Evolutionary conservation across 805 yeast species (phyloP), one percentile per base, ranked within the genome.

Genomic region (Suhomyces sp.): DNA sequence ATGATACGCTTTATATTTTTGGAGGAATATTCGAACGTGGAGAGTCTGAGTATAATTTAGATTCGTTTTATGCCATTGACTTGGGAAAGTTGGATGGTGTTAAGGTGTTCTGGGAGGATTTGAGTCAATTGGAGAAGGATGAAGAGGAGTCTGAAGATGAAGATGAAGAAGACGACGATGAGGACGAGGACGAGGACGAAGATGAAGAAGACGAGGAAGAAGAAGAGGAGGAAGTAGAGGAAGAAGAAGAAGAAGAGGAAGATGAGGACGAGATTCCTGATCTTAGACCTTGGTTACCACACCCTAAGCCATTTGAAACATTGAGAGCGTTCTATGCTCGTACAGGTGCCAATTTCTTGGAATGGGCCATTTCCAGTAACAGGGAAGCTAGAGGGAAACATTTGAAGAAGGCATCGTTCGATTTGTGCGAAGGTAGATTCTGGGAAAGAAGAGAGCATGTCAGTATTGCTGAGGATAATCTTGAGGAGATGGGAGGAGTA

Each of bases 361-460:
- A 90, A 65, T 93, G 98, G 97, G 89, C 96, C 1, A 87, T 91
- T 57, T 86, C 94, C 4, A 87, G 86, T 64, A 87, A 90, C 60
- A 80, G 87, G 59, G 92, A 87, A 52, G 85, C 90, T 12, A 82
- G 96, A 62, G 98, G 97, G 49, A 93, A 93, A 67, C 86, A 88
- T 62, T 79, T 93, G 68, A 92, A 93, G 72, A 85, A 86, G 50
- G 87, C 89, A 43, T 86, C 97, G 0, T 93, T 93, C 65, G 97
- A 91, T 56, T 71, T 93, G 54, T 87, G 94, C 67, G 96, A 92
- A 69, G 93, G 87, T 58, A 83, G 99, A 73, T 93, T 96, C 94
- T 93, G 98, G 98, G 98, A 93, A 67, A 87, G 98, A 74, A 84
- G 97, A 72, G 98, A 93, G 60, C 93, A 85, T 61, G 85, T 93